These are phyloP conservation scores for Rhodotorula sp. DNA, from an alignment of 1,284 basidiomycete species.

Conservation along the genomic window DNA sequence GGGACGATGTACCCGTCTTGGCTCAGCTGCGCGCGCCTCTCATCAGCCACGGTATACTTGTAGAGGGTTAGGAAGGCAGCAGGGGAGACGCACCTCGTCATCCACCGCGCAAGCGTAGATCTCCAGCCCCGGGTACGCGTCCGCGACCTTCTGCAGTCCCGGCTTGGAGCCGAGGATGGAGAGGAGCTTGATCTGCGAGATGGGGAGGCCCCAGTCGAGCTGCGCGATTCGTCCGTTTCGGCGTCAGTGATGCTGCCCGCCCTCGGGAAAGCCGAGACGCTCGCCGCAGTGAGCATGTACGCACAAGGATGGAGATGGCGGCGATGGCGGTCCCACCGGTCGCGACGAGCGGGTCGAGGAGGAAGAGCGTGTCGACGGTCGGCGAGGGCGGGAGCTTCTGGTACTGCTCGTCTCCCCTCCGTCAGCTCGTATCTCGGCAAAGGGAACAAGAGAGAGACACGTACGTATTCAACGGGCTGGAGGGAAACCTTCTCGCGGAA, in stretches of 20 bases:
- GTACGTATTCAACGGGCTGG: constrained; percentile 87
- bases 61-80: too few species aligned
- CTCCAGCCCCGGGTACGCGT: constrained; percentile 74
- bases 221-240: not conserved
- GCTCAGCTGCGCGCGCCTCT: constrained; percentile 57
- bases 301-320: constrained; percentile 72
- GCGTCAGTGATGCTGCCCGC: not conserved
- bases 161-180: constrained; percentile 75
- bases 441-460: constrained; percentile 55
- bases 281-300: not conserved
- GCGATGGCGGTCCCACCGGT: constrained; percentile 92
- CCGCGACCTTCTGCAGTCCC: constrained; percentile 69
- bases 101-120: constrained; percentile 84
- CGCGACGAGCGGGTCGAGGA: constrained; percentile 86
- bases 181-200: constrained; percentile 72
- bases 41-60: not conserved
- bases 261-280: not conserved
- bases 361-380: constrained; percentile 76
- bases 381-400: constrained; percentile 77
- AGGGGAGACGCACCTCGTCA: constrained; percentile 48
- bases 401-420: constrained; percentile 47
- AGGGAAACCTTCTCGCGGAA: constrained; percentile 86
- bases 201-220: constrained; percentile 76
- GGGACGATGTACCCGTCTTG: constrained; percentile 74
- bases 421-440: not conserved